Percentiles rank a stretch among this genome's conserved stretches.
These are phyloP conservation scores for Monilinia polystroma DNA, from an alignment of 2,329 filamentous ascomycete genomes.

Conservation along the genomic window DNA sequence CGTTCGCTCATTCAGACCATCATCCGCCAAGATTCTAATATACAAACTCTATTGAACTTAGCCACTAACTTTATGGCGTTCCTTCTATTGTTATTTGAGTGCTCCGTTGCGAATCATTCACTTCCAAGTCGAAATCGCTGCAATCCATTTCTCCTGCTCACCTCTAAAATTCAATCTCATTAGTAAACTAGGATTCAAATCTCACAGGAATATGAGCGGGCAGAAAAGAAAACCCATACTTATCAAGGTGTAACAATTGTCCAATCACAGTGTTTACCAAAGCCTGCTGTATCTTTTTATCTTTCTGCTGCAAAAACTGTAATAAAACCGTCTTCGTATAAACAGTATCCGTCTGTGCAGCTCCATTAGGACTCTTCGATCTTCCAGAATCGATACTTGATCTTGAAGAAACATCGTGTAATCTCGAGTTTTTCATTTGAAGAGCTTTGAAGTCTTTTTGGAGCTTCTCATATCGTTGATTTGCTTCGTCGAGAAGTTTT, in stretches of 20 bases:
- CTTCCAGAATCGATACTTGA: slow-evolving; percentile 42
- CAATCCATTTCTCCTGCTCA: slow-evolving; percentile 86
- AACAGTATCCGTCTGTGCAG: slow-evolving; percentile 39
- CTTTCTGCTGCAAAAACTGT: slow-evolving; percentile 78
- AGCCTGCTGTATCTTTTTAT: slow-evolving; percentile 72
- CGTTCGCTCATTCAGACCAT: neutral
- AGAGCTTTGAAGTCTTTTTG: slow-evolving; percentile 62
- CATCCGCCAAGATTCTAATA: neutral
- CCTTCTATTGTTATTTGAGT: no score
- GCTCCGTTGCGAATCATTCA: neutral
- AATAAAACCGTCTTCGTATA: slow-evolving; percentile 81
- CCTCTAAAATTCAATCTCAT: slow-evolving; percentile 45
- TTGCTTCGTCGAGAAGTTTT: slow-evolving; percentile 74
- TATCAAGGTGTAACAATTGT: slow-evolving; percentile 74
- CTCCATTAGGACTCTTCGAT: slow-evolving; percentile 25
- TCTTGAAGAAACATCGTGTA: slow-evolving; percentile 38
- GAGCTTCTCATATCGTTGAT: slow-evolving; percentile 74
- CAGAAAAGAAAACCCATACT: slow-evolving; percentile 50
- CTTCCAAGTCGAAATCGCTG: slow-evolving; percentile 54
- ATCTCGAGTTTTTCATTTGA: slow-evolving; percentile 46
- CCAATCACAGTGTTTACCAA: slow-evolving; percentile 71
- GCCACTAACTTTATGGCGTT: neutral
- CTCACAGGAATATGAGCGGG: neutral
- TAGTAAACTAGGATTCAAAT: neutral
- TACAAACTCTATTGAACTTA: neutral